Evolutionary conservation across 1,284 basidiomycete species (phyloP), one percentile per base, ranked within the genome.

Genomic region (Trichosporon inkin): DNA sequence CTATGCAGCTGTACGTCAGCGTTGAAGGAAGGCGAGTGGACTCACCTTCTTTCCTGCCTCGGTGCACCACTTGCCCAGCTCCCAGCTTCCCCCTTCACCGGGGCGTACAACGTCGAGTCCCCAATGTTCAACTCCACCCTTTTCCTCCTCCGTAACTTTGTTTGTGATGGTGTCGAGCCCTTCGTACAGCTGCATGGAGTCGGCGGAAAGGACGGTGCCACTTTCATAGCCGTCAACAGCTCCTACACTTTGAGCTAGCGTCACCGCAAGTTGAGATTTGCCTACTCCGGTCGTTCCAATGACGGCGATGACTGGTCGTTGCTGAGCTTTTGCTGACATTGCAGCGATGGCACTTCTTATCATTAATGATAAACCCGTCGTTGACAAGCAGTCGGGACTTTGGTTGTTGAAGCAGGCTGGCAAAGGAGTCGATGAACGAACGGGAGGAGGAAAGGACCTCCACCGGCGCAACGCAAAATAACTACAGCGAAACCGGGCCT

Each of bases 141-240:
- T 87, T 77, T 99, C 93, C 32, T 82, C 79, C 14, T 79, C 65
- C 0, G 91, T 86, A 10, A 94, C 85, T 79, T 99, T 99, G 79
- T 99, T 99, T 19, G 96, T 99, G 69, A 98, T 88, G 56, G 96
- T 82, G 74, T 98, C 90, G 70, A 99, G 82, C 0, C 95, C 94
- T n/a, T 82, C 81, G 76, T 99, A 99, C 14, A 94, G 88, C 78
- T 99, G 96, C 94, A 99, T 99, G 10, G 95, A 88, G 78, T 99
- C 96, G 10, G 93, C 90, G 68, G 96, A 97, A 72, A 99, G 88
- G 66, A 98, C 83, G 1, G 69, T 16, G 6, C 22, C 44, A 2
- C 16, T 49, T 7, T 19, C 2, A 10, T 24, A 10, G 10, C 28
- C 24, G 8, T n/a, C 44, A n/a, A 16, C 28, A 2, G 38, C 16